phyloP scores from a whole-genome alignment of 305 asterid genomes.

The Withania somnifera region DNA sequence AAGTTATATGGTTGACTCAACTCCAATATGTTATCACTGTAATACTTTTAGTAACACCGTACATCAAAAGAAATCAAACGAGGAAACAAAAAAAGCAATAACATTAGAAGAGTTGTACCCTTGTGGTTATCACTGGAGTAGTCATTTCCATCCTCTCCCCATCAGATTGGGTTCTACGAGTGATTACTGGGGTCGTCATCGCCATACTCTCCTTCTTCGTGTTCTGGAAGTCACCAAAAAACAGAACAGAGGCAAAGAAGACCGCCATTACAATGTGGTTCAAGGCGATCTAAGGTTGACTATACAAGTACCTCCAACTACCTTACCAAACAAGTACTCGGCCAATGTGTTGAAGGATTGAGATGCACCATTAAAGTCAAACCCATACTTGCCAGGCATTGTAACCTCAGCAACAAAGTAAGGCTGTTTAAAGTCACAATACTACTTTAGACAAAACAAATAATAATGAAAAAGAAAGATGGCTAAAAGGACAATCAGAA shows the following conservation, averaged over 20 bases:
- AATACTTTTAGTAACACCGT: not conserved
- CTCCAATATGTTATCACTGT: not conserved
- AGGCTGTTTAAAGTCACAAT: conserved; percentile 31
- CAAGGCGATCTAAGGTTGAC: not conserved
- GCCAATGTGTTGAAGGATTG: conserved; percentile 70
- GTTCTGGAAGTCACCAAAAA: conserved; percentile 33
- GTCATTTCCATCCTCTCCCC: conserved; percentile 91
- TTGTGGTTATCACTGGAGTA: conserved; percentile 70
- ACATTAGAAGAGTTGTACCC: conserved; percentile 22
- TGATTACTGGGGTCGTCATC: conserved; percentile 87
- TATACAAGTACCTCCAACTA: conserved; percentile 22
- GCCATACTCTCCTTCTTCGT: conserved; percentile 56
- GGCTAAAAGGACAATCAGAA: not conserved
- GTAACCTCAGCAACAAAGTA: conserved; percentile 73
- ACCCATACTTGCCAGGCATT: conserved; percentile 79
- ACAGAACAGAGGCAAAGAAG: not conserved
- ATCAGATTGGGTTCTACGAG: conserved; percentile 34
- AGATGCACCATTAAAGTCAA: conserved; percentile 66
- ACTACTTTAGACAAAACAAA: not conserved
- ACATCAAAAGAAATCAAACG: too few species aligned
- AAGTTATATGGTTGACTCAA: not conserved
- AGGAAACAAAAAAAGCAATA: not conserved
- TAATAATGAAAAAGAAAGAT: not conserved
- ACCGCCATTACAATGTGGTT: not conserved
- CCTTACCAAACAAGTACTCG: conserved; percentile 95